phyloP scores from a whole-genome alignment of 176 grass and related monocot genomes.

The Miscanthus lutarioriparius region DNA sequence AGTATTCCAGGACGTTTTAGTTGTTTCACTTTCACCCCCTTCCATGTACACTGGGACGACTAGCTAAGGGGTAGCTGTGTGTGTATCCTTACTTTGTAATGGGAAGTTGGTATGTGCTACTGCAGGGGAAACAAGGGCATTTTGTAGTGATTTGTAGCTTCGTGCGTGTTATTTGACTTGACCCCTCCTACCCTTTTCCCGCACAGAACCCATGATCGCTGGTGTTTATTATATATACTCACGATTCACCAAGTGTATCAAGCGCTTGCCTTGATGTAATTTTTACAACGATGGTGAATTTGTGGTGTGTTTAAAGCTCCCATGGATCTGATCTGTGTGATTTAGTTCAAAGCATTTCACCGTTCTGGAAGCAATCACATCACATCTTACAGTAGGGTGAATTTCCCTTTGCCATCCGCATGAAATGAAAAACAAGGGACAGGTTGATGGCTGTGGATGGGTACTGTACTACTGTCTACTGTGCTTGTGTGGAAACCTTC shows the following conservation, averaged over 20 bases:
- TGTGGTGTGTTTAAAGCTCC: background rate
- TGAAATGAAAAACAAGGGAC: too few relatives aligned
- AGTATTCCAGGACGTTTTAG: slow-evolving; percentile 95
- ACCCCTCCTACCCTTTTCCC: background rate
- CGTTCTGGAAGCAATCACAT: background rate
- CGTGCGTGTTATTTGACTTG: background rate
- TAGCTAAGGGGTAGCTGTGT: slow-evolving; percentile 20
- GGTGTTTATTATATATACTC: too few relatives aligned
- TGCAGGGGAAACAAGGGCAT: slow-evolving; percentile 15
- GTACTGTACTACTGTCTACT: too few relatives aligned
- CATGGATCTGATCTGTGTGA: background rate
- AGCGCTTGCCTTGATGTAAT: background rate
- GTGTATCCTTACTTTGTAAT: slow-evolving; percentile 35
- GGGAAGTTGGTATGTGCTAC: slow-evolving; percentile 1
- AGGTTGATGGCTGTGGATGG: too few relatives aligned
- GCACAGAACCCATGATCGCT: too few relatives aligned
- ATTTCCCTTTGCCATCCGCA: too few relatives aligned
- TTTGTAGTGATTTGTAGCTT: slow-evolving; percentile 11
- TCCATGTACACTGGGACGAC: slow-evolving; percentile 42
- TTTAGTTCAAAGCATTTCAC: background rate
- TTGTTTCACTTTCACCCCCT: slow-evolving; percentile 1
- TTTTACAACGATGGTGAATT: background rate
- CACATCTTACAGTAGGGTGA: too few relatives aligned
- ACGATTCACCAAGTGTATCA: background rate
- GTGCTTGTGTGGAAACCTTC: background rate